Conservation (phyloP, 1,284 basidiomycete species). For the Stereum hirsutum region DNA sequence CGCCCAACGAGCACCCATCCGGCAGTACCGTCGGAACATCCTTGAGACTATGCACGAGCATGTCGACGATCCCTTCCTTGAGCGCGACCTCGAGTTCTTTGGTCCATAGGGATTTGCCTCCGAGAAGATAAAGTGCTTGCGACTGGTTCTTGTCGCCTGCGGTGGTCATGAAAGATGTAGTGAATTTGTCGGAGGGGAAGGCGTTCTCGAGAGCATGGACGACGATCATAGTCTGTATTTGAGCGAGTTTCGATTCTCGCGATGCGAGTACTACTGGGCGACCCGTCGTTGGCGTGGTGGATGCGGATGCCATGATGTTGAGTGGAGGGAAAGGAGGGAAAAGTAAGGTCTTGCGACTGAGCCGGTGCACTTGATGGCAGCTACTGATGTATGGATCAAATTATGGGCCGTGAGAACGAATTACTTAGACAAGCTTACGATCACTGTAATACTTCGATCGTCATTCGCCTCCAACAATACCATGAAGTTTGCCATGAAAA, state of each 20-base stretch:
- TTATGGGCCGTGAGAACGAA: not conserved
- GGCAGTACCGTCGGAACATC: constrained; percentile 90
- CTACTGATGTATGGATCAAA: not conserved
- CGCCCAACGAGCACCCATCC: constrained; percentile 78
- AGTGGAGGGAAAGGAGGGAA: not conserved
- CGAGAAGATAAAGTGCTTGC: constrained; percentile 71
- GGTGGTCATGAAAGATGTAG: constrained; percentile 81
- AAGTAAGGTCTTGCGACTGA: too few species aligned
- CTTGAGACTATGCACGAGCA: constrained; percentile 92
- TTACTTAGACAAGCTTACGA: not conserved
- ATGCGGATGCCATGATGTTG: constrained; percentile 1
- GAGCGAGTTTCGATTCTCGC: constrained; percentile 77
- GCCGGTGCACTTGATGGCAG: not conserved
- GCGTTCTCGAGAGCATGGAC: constrained; percentile 43
- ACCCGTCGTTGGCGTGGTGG: constrained; percentile 6
- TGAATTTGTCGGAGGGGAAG: constrained; percentile 43
- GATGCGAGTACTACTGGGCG: constrained; percentile 67
- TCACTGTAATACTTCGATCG: too few species aligned
- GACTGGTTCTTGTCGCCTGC: constrained; percentile 90
- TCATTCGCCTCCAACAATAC: too few species aligned
- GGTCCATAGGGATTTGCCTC: constrained; percentile 90
- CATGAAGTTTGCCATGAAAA: too few species aligned
- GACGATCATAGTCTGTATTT: constrained; percentile 79
- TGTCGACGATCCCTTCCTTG: constrained; percentile 68
- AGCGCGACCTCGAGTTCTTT: constrained; percentile 89